A percentile compares a stretch with the other conserved stretches of the same genome.
Conservation (phyloP, 192 early-diverging fungal genomes). For the Jimgerdemannia lactiflua region DNA sequence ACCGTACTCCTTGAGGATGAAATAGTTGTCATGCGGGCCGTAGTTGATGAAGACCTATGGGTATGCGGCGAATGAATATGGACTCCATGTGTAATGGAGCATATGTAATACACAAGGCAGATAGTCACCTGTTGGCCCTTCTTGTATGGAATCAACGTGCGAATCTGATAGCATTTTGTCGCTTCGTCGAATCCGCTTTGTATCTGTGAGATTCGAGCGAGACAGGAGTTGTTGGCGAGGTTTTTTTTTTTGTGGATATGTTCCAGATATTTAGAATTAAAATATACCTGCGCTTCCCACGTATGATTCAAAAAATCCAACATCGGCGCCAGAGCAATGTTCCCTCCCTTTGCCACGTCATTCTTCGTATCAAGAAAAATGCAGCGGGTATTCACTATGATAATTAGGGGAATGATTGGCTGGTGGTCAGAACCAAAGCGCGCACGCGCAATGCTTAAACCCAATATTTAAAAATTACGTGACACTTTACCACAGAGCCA, state of each 20-base stretch:
- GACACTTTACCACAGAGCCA: slow-evolving; percentile 54
- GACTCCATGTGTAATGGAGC: no score
- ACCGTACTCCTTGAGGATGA: slow-evolving; percentile 54
- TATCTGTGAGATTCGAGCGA: not conserved
- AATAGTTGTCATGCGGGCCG: slow-evolving; percentile 54
- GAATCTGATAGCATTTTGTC: slow-evolving; percentile 67
- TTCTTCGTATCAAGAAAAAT: slow-evolving; percentile 48
- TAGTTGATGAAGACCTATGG: slow-evolving; percentile 54
- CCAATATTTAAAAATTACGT: no score
- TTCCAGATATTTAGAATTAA: slow-evolving; percentile 15
- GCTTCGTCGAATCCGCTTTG: slow-evolving; percentile 40
- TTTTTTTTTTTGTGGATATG: not conserved
- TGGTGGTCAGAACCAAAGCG: not conserved
- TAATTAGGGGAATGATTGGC: not conserved
- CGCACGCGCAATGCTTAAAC: not conserved
- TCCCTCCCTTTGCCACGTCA: slow-evolving; percentile 33
- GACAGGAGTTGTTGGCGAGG: no score
- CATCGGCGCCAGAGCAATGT: slow-evolving; percentile 71
- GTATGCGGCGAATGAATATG: not conserved
- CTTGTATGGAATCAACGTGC: slow-evolving; percentile 51
- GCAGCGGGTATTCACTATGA: slow-evolving; percentile 54
- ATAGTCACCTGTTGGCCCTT: slow-evolving; percentile 51
- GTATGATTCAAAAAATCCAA: slow-evolving; percentile 78
- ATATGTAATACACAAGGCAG: not conserved
- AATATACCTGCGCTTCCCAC: slow-evolving; percentile 45